Evolutionary conservation across 2,329 filamentous ascomycete species (phyloP).

Genomic region (Rosellinia necatrix): DNA sequence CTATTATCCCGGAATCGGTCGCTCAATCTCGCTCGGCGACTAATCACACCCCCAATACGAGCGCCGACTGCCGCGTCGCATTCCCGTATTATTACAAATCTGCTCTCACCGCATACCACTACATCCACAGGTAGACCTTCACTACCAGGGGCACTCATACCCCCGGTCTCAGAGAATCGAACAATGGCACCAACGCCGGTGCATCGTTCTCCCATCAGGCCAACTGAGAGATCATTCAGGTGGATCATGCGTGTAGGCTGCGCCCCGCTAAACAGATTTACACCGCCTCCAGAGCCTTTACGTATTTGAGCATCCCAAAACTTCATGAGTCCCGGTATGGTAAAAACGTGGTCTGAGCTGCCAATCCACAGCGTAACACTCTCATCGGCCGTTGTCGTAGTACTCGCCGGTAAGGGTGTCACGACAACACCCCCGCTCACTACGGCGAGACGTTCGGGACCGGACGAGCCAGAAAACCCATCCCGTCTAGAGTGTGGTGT

Average conservation of each 20-base stretch:
- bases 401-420: conserved; percentile 49
- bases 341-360: conserved; percentile 59
- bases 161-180: conserved; percentile 39
- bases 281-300: conserved; percentile 53
- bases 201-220: conserved; percentile 62
- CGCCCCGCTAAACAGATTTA: conserved; percentile 60
- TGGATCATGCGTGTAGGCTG: conserved; percentile 62
- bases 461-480: conserved; percentile 52
- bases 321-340: conserved; percentile 58
- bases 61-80: conserved; percentile 53
- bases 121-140: conserved; percentile 57
- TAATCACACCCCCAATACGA: conserved; percentile 48
- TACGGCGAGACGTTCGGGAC: conserved; percentile 56
- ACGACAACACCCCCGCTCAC: conserved; percentile 60
- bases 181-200: conserved; percentile 55
- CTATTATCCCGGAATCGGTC: conserved; percentile 48
- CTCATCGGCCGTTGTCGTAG: conserved; percentile 55
- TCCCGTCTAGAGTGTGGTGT: conserved; percentile 65
- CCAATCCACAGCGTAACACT: conserved; percentile 62
- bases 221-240: conserved; percentile 56
- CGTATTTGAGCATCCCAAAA: conserved; percentile 66
- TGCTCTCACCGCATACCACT: conserved; percentile 59
- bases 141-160: conserved; percentile 31
- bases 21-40: conserved; percentile 36
- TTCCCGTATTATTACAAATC: conserved; percentile 59